These are phyloP conservation scores for Suillus clintonianus DNA, from an alignment of 768 basidiomycete species.

Conservation along the genomic window DNA sequence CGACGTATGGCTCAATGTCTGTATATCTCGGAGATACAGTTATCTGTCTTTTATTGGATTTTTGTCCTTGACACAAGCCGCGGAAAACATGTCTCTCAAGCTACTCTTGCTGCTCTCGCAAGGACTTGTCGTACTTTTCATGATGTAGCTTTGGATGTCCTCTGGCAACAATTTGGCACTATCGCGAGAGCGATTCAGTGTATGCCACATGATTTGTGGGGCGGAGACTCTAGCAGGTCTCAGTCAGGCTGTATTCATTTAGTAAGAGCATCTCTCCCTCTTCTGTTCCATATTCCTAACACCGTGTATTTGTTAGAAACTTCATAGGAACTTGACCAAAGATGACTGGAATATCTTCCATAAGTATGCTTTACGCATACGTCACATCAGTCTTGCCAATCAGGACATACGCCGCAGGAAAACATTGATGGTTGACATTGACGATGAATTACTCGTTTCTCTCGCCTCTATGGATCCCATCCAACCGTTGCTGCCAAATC, in stretches of 20 bases:
- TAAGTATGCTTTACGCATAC: conserved; percentile 22
- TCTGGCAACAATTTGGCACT: conserved; percentile 24
- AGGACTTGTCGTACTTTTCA: conserved; percentile 27
- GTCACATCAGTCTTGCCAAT: not conserved
- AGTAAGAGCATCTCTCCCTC: not conserved
- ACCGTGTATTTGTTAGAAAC: conserved; percentile 10
- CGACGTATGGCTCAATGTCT: conserved; percentile 26
- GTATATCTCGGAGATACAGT: conserved; percentile 28
- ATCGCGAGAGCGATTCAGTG: conserved; percentile 23
- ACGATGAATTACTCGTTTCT: not conserved
- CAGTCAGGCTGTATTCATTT: not conserved
- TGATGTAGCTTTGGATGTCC: conserved; percentile 21
- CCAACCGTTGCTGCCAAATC: conserved; percentile 27
- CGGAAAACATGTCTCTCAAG: not conserved
- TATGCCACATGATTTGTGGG: conserved; percentile 31
- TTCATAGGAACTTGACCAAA: conserved; percentile 26
- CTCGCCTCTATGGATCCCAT: conserved; percentile 7
- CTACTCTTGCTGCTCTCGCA: conserved; percentile 22
- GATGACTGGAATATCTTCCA: conserved; percentile 31
- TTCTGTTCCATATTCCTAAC: not conserved
- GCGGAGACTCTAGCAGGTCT: conserved; percentile 6
- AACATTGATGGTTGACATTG: not conserved
- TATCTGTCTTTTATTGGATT: conserved; percentile 20
- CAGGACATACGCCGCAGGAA: not conserved
- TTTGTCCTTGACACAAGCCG: not conserved